Base-by-base conservation (phyloP, 345 rosid genomes). In the Mangifera indica region DNA sequence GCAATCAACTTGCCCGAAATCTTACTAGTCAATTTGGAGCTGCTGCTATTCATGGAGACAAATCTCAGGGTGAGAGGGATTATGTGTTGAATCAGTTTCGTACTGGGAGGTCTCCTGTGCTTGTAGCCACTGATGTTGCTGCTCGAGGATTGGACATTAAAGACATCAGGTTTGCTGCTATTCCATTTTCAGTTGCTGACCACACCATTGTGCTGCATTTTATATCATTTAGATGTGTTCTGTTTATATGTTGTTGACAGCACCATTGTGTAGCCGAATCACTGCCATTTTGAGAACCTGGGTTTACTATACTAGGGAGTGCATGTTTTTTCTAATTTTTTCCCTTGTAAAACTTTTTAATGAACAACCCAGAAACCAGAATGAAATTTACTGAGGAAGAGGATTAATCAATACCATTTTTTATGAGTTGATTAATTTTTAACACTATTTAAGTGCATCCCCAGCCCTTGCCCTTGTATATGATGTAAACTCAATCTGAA, bases 81-180 rank as follows among this genome's bases (percentile, higher is more conserved):
- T 67, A 66, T 73, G 96, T 92, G 54, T 75, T 92, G 71, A 86
- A 73, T 79, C 96, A 92, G 78, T 92, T 92, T 77, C 93, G 90
- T 20, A 72, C 82, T 53, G 97, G 97, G 55, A 88, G 88, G 85
- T 87, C 86, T 74, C 97, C 97, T 0, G 76, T 91, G 60, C 94
- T 89, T 66, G 95, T 91, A 22, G 97, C 97, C 53, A 92, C 97
- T 67, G 97, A 92, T 85, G 97, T 92, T 60, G 97, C 97, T 76
- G 97, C 97, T 74, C 90, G 96, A 70, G 97, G 97, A 37, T 76
- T 92, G 57, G 97, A 92, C 66, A 81, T 92, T 17, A 95, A 95
- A 84, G 99, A 95, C 79, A 91, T 95, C 78, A 92, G 96, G 99
- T 88, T 64, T 66, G 80, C 14, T 13, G 15, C 29, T 69, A 42